Evolutionary conservation across 176 grass and related monocot genomes (phyloP), one percentile per base, ranked within the genome.

Genomic region (Zizania latifolia): DNA sequence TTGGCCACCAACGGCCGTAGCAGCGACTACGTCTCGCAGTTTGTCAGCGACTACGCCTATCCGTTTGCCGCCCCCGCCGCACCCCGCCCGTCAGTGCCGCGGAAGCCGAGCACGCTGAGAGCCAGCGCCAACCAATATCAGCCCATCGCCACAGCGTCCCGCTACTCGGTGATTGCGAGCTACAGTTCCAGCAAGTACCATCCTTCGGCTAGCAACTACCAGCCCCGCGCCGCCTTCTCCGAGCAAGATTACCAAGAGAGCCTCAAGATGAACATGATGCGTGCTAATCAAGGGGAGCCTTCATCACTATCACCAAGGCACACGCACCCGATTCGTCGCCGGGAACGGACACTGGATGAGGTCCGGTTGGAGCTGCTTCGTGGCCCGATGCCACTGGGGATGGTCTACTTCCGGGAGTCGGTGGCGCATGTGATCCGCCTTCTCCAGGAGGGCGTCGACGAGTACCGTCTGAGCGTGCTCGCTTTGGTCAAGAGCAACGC

Each of bases 391-490:
- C n/a, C n/a, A 10, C 16, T 56, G n/a, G n/a, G n/a, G n/a, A n/a
- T n/a, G n/a, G n/a, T 16, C n/a, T n/a, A n/a, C n/a, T n/a, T n/a
- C n/a, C 59, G 48, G 29, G 10, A 56, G 14, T 34, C 59, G 6
- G 16, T 75, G 22, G 27, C 1, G 37, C 71, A 64, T 34, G 44
- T 81, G 34, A 45, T 44, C 4, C 0, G 13, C 44, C 72, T 76
- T 5, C 84, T 86, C 28, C 7, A 7, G 6, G 65, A 76, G 22
- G 62, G 29, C 28, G 12, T 8, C 33, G 56, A 63, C n/a, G n/a
- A 5, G 48, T 40, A 37, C 26, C 78, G 73, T 17, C 30, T 44
- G n/a, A n/a, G n/a, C n/a, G n/a, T n/a, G 65, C 79, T 82, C 17
- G 22, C 17, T 23, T 8, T 23, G 23, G 66, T 87, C 58, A 71